Conservation (phyloP, 176 grass and related monocot genomes). For the Stipa capillata region DNA sequence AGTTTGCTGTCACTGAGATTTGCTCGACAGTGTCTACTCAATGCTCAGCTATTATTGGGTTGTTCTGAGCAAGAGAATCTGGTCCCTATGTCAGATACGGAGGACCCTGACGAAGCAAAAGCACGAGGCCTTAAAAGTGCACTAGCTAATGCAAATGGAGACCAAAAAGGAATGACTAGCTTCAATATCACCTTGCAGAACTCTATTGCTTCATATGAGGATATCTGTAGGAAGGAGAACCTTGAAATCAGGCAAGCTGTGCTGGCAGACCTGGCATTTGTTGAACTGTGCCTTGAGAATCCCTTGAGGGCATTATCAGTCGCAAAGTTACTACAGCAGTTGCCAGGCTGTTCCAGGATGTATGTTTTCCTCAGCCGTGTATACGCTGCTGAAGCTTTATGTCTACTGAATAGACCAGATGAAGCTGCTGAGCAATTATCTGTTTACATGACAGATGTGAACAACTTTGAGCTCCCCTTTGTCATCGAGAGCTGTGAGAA, state of each 20-base stretch:
- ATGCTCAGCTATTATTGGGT: conserved; percentile 57
- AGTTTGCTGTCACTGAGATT: conserved; percentile 48
- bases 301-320: conserved; percentile 54
- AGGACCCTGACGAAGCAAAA: conserved; percentile 25
- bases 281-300: conserved; percentile 72
- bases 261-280: conserved; percentile 58
- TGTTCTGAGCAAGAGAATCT: conserved; percentile 7
- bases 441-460: conserved; percentile 53
- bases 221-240: conserved; percentile 62
- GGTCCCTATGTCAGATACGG: neutral
- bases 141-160: conserved; percentile 39
- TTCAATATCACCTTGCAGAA: conserved; percentile 52
- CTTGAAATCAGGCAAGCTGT: conserved; percentile 57
- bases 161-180: conserved; percentile 30
- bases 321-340: conserved; percentile 42
- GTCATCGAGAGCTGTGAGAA: conserved; percentile 53
- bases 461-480: conserved; percentile 51
- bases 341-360: conserved; percentile 60
- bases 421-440: conserved; percentile 65
- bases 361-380: conserved; percentile 62
- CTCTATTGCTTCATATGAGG: conserved; percentile 45
- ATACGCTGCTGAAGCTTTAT: conserved; percentile 77
- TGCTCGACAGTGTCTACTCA: conserved; percentile 61
- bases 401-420: conserved; percentile 48
- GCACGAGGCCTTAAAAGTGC: conserved; percentile 23